A percentile compares a stretch with the other conserved stretches of the same genome.
phyloP scores from a whole-genome alignment of 2,329 filamentous ascomycete species.

The Cordyceps cicadae region DNA sequence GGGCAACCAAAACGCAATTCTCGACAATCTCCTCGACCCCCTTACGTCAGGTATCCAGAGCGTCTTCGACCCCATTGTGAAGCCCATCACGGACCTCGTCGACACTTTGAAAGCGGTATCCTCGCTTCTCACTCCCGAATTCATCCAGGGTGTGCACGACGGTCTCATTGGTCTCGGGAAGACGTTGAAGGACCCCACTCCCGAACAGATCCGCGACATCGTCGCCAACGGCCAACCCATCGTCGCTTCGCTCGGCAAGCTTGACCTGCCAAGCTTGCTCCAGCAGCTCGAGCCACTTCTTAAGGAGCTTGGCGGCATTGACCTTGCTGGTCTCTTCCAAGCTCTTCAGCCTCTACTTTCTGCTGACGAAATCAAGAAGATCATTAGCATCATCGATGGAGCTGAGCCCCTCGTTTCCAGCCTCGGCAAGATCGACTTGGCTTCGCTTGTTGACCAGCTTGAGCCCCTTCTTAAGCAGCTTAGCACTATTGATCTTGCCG shows the following conservation, averaged over 20 bases:
- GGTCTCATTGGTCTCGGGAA: slow-evolving; percentile 31
- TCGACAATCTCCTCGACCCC: slow-evolving; percentile 20
- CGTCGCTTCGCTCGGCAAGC: slow-evolving; percentile 21
- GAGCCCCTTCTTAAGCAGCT: slow-evolving; percentile 24
- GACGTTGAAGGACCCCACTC: slow-evolving; percentile 24
- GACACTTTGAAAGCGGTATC: slow-evolving; percentile 22
- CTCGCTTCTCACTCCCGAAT: slow-evolving; percentile 28
- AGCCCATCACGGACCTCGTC: slow-evolving; percentile 21
- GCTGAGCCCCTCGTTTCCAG: slow-evolving; percentile 25
- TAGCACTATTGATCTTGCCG: slow-evolving; percentile 23
- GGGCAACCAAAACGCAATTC: slow-evolving; percentile 9
- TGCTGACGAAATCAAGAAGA: slow-evolving; percentile 22
- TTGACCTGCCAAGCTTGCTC: slow-evolving; percentile 17
- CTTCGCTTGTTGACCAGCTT: slow-evolving; percentile 26
- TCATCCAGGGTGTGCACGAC: slow-evolving; percentile 32
- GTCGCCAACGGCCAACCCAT: slow-evolving; percentile 29
- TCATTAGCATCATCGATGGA: slow-evolving; percentile 27
- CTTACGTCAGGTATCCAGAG: slow-evolving; percentile 8
- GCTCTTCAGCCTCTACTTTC: slow-evolving; percentile 21
- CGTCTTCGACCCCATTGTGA: slow-evolving; percentile 17
- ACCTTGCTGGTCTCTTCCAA: slow-evolving; percentile 24
- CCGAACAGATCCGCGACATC: slow-evolving; percentile 26
- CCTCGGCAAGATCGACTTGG: slow-evolving; percentile 23
- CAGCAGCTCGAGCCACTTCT: slow-evolving; percentile 20
- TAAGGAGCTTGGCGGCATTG: slow-evolving; percentile 20